A percentile compares a stretch with the other conserved stretches of the same genome.
Evolutionary conservation across 345 rosid species (phyloP).

Genomic region (Litchi chinensis): DNA sequence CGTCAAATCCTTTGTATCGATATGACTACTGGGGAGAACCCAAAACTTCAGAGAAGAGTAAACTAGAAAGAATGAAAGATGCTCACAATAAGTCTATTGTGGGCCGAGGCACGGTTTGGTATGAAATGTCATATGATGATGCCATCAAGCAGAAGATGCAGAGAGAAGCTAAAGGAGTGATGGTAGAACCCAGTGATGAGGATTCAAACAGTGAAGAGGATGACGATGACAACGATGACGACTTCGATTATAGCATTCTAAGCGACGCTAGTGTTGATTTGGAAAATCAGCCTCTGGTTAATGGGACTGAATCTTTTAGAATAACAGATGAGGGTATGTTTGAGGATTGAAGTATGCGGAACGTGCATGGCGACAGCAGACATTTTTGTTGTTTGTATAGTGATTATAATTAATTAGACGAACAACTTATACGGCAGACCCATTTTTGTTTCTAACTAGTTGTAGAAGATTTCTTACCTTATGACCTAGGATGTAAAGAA

Average conservation of each 20-base stretch:
- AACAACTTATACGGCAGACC: not conserved
- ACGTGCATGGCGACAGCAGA: too few relatives aligned
- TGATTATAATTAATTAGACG: not conserved
- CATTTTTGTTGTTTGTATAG: conserved; percentile 4
- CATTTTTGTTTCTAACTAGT: not conserved
- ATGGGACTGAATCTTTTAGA: conserved; percentile 71
- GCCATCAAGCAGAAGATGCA: conserved; percentile 57
- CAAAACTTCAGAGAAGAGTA: conserved; percentile 83
- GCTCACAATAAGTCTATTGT: conserved; percentile 81
- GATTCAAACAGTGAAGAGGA: conserved; percentile 36
- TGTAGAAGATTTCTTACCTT: not conserved
- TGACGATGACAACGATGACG: conserved; percentile 50
- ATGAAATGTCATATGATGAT: conserved; percentile 81
- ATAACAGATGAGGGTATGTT: conserved; percentile 54
- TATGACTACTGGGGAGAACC: conserved; percentile 98
- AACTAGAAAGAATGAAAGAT: conserved; percentile 67
- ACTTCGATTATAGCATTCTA: conserved; percentile 75
- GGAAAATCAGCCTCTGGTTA: conserved; percentile 67
- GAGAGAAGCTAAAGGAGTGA: conserved; percentile 50
- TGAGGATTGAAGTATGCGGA: conserved; percentile 24
- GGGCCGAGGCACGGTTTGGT: conserved; percentile 85
- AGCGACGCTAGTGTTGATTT: conserved; percentile 42
- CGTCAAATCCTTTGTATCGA: conserved; percentile 70
- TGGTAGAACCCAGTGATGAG: conserved; percentile 29
- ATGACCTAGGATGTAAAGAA: too few relatives aligned